Base-by-base conservation (phyloP, 345 rosid genomes). In the Hirschfeldia incana region DNA sequence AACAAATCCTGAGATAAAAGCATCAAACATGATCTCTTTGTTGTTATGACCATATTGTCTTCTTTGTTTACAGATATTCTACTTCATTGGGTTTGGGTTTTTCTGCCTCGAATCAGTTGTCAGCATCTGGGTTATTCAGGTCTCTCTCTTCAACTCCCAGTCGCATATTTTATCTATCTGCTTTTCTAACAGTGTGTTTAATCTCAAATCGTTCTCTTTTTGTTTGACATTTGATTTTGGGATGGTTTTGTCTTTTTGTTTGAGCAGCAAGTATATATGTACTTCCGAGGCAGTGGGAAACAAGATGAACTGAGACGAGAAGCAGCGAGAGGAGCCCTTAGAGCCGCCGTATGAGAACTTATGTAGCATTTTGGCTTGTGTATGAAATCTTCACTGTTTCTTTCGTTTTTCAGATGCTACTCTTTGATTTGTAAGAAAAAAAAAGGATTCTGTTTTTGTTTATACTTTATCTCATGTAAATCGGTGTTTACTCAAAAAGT, bases 51-150 rank as follows among this genome's bases (percentile, higher is more conserved):
- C 32, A 4, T 32, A 16, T 15, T 72, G 44, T 55, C n/a, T 10
- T 60, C 6, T 80, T 15, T 61, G 26, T 79, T 36, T 17, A 70
- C 85, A 96, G 98, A 86, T 90, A 78, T 88, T 96, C 85, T 96
- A 91, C 91, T 89, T 90, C 46, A n/a, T 96, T 17, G 99, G 98
- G 39, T 93, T 90, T 39, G 97, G 82, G 30, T 83, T 85, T 6
- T 93, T 90, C 87, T 86, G 88, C 53, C 64, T 86, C 8, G 98
- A 92, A 80, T 76, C 97, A 6, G 39, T 93, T 64, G 82, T 92
- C 82, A 93, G 99, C 86, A 80, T 95, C 65, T 95, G 97, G 94
- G 98, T 95, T 74, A 74, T 95, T 73, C 99, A 90, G 99, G 98
- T 93, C 80, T 28, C 15, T 69, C 30, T 60, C 67, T 67, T 65